A percentile compares a stretch with the other conserved stretches of the same genome.
Conservation (phyloP, 2,329 filamentous ascomycete species). For the Trichoderma sp. region DNA sequence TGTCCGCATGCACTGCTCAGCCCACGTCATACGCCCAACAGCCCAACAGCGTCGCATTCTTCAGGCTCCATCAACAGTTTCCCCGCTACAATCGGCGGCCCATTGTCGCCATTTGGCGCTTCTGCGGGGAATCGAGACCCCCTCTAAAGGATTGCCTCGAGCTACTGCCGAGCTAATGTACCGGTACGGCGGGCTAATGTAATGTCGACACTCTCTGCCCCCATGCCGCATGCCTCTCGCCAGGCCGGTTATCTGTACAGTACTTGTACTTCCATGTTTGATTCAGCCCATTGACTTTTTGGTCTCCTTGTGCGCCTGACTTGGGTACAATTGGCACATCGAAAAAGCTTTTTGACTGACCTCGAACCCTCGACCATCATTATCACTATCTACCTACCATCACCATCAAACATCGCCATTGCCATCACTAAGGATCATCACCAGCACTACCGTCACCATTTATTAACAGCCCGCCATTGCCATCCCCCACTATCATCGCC, state of each 20-base stretch:
- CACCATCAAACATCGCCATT: neutral
- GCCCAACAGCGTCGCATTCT: neutral
- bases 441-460: neutral
- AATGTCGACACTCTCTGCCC: neutral
- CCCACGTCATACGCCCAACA: conserved; percentile 11
- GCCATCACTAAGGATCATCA: neutral
- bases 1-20: neutral
- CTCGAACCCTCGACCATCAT: neutral
- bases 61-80: neutral
- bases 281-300: neutral
- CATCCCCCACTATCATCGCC: neutral
- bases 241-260: neutral
- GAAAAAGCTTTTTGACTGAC: neutral
- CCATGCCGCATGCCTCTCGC: neutral
- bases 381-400: neutral
- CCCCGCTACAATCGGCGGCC: neutral
- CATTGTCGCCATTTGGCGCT: neutral
- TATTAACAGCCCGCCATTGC: neutral
- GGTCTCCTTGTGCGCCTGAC: neutral
- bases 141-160: conserved; percentile 10
- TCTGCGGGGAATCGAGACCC: conserved; percentile 9
- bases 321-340: neutral
- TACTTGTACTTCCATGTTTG: neutral
- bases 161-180: conserved; percentile 11
- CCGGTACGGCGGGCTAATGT: conserved; percentile 1